phyloP scores from a whole-genome alignment of 805 yeast genomes.

The Torulaspora delbrueckii region DNA sequence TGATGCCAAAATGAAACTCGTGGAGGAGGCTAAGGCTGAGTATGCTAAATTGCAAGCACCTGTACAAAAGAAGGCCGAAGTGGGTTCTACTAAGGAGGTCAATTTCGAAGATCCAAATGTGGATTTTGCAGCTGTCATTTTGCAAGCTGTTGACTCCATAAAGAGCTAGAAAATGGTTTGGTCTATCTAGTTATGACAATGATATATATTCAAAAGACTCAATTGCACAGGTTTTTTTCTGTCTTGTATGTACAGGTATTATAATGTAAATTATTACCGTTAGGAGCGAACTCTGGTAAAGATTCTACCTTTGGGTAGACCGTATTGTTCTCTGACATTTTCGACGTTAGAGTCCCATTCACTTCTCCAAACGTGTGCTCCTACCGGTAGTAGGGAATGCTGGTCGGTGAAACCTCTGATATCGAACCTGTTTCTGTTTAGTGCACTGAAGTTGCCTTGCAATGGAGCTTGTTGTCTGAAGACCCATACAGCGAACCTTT shows the following conservation, averaged over 20 bases:
- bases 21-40: constrained; percentile 84
- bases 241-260: constrained; percentile 7
- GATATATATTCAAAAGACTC: constrained; percentile 5
- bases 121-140: constrained; percentile 70
- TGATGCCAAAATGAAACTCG: constrained; percentile 64
- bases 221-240: not conserved
- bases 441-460: constrained; percentile 11
- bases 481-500: constrained; percentile 86
- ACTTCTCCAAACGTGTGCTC: constrained; percentile 90
- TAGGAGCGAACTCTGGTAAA: constrained; percentile 57
- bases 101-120: constrained; percentile 87
- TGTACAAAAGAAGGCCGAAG: constrained; percentile 37
- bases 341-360: constrained; percentile 72
- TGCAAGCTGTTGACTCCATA: constrained; percentile 57
- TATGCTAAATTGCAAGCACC: constrained; percentile 62
- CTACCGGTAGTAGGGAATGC: constrained; percentile 65
- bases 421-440: constrained; percentile 52
- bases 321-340: constrained; percentile 63
- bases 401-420: constrained; percentile 61
- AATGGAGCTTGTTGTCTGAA: constrained; percentile 56
- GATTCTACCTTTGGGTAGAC: constrained; percentile 69
- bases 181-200: not conserved
- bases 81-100: constrained; percentile 42
- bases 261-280: not conserved
- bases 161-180: constrained; percentile 22